These are phyloP conservation scores for Petunia secreta DNA, from an alignment of 257 asterid genomes.

Conservation along the genomic window DNA sequence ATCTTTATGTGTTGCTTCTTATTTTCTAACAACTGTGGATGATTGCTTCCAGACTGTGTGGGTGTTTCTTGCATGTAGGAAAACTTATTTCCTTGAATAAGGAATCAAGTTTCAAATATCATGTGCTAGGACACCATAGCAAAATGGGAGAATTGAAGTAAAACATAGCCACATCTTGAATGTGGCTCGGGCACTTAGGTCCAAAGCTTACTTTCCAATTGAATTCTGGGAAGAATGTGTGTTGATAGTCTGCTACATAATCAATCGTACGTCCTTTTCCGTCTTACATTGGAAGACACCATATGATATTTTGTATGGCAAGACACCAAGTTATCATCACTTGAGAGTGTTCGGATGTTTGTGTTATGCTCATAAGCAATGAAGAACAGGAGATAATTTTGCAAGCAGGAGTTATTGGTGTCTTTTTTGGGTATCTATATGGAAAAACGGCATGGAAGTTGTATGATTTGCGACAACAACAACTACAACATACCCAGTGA, in stretches of 20 bases:
- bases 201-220: background rate
- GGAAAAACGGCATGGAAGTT: background rate
- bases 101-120: background rate
- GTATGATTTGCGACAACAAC: too few relatives aligned
- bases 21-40: background rate
- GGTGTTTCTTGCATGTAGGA: background rate
- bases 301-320: background rate
- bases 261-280: background rate
- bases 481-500: too few relatives aligned
- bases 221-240: background rate
- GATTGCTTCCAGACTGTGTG: background rate
- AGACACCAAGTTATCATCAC: background rate
- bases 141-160: background rate
- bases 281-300: background rate
- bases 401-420: too few relatives aligned
- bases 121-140: background rate
- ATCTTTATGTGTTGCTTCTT: too few relatives aligned
- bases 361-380: too few relatives aligned
- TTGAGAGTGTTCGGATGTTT: too few relatives aligned
- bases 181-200: background rate
- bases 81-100: background rate
- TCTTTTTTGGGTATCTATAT: background rate
- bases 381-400: background rate
- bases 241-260: background rate
- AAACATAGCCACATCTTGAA: background rate